Base-by-base conservation (phyloP, 495 filamentous ascomycete genomes). In the Talaromyces thailandensis region DNA sequence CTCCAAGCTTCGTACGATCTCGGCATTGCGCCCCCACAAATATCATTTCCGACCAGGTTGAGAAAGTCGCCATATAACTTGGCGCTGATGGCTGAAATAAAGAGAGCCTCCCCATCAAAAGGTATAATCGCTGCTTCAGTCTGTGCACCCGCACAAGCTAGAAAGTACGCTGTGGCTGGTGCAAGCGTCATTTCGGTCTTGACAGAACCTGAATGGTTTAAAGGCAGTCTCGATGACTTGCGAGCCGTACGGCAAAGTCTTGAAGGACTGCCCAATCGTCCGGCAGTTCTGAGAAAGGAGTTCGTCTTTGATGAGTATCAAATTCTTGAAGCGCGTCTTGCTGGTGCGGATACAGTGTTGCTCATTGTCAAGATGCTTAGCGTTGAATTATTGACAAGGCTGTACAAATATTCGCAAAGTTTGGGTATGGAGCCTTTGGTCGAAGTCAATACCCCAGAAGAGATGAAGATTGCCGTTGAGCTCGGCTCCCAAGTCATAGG, bases 231-330 rank as follows among this genome's bases (percentile, higher is more conserved):
- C 58, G 94, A 99, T 59, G 94, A 99, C 70, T 78, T 99, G 37
- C 87, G 91, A 52, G 84, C 88, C 60, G 94, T 96, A 28, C 86
- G 94, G 12, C 90, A 92, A 71, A 91, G 89, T 50, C 78, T 99
- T 16, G 86, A 92, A 65, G 90, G 89, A 11, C 90, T 98, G 84
- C 86, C 89, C 0, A 94, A 97, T 71, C 83, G 94, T 43, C 94
- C 94, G 4, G 94, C 93, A 8, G 81, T 99, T 6, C 79, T 99
- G 21, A 84, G 95, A 6, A 99, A 99, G 70, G 94, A 99, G 58
- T 99, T 99, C 67, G 86, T 99, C 48, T 98, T 99, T 68, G 92
- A 97, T 18, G 91, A 97, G 69, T 99, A 98, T 71, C 94, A 99
- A 72, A 98, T 99, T 61, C 77, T 99, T 29, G 94, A 99, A 73